These are phyloP conservation scores for Lachnellula occidentalis DNA, from an alignment of 2,329 filamentous ascomycete species.

Conservation along the genomic window DNA sequence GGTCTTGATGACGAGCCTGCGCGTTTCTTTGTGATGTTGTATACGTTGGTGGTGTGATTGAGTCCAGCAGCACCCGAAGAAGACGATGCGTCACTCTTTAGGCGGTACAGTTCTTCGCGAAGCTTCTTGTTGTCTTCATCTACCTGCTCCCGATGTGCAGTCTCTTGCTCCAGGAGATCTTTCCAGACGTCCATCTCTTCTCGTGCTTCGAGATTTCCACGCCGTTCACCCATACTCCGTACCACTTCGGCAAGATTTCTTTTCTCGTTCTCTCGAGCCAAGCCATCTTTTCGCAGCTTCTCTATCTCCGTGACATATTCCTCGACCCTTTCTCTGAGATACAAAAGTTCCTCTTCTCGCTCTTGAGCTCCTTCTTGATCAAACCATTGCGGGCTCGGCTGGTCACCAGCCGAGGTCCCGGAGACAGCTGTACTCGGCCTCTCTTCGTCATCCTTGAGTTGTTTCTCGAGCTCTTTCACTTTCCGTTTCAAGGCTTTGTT, in stretches of 20 bases:
- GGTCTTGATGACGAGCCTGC: conserved; percentile 41
- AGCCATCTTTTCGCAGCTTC: conserved; percentile 68
- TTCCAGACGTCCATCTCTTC: conserved; percentile 85
- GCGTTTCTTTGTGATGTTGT: conserved; percentile 56
- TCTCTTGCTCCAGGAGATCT: conserved; percentile 89
- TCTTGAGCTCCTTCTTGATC: conserved; percentile 58
- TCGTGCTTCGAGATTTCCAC: conserved; percentile 42
- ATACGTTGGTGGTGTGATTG: conserved; percentile 60
- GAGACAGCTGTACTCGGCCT: conserved; percentile 56
- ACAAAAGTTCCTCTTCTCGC: conserved; percentile 79
- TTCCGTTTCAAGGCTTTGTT: conserved; percentile 76
- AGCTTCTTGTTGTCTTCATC: conserved; percentile 84
- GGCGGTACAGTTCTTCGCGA: conserved; percentile 74
- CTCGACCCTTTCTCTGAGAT: conserved; percentile 78
- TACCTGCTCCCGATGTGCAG: conserved; percentile 77
- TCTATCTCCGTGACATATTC: conserved; percentile 81
- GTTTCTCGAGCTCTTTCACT: conserved; percentile 81
- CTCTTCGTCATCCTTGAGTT: conserved; percentile 60
- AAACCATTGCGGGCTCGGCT: conserved; percentile 46
- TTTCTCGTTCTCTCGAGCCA: conserved; percentile 79
- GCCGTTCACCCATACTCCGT: conserved; percentile 53
- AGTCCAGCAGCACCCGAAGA: conserved; percentile 32
- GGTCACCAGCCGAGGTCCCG: conserved; percentile 49
- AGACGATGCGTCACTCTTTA: conserved; percentile 53
- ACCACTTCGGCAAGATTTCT: conserved; percentile 79